Percentiles rank a stretch among this genome's conserved stretches.
These are phyloP conservation scores for Epichloe amarillans DNA, from an alignment of 2,329 filamentous ascomycete genomes.

Conservation along the genomic window DNA sequence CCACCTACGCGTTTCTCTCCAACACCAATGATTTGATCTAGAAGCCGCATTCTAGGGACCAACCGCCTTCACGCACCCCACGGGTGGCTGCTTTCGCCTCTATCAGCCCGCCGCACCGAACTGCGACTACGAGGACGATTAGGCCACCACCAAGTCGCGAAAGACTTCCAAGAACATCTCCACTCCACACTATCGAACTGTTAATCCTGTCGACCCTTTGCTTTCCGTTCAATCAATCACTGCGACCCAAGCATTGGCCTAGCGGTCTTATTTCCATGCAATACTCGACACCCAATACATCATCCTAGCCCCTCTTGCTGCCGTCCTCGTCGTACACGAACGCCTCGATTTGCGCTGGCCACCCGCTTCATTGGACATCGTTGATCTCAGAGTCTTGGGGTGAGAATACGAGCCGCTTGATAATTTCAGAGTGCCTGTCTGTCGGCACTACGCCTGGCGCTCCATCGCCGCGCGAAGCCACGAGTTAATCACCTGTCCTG, in stretches of 20 bases:
- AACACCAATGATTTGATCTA: neutral
- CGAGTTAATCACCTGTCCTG: slow-evolving; percentile 10
- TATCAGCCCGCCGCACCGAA: neutral
- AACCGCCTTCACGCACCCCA: slow-evolving; percentile 2
- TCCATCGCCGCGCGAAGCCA: slow-evolving; percentile 12
- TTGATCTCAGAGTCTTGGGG: slow-evolving; percentile 4
- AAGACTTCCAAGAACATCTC: slow-evolving; percentile 3
- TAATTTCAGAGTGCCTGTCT: slow-evolving; percentile 4
- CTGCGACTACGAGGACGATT: neutral
- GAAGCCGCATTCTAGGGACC: neutral
- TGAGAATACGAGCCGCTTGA: slow-evolving; percentile 19
- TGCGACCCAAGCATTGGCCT: slow-evolving; percentile 2
- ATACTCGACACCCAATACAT: slow-evolving; percentile 4
- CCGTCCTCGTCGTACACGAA: slow-evolving; percentile 13
- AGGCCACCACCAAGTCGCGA: slow-evolving; percentile 1
- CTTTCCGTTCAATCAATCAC: neutral
- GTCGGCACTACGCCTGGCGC: slow-evolving; percentile 12
- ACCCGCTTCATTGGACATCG: slow-evolving; percentile 14
- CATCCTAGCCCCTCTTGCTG: slow-evolving; percentile 6
- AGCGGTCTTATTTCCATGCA: slow-evolving; percentile 3
- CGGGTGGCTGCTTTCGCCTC: slow-evolving; percentile 13
- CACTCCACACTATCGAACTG: neutral
- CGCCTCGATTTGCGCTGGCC: slow-evolving; percentile 9
- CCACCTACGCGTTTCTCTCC: slow-evolving; percentile 2
- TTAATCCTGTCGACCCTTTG: slow-evolving; percentile 1